Base-by-base conservation (phyloP, 2,329 filamentous ascomycete genomes). In the Zopfia rhizophila region DNA sequence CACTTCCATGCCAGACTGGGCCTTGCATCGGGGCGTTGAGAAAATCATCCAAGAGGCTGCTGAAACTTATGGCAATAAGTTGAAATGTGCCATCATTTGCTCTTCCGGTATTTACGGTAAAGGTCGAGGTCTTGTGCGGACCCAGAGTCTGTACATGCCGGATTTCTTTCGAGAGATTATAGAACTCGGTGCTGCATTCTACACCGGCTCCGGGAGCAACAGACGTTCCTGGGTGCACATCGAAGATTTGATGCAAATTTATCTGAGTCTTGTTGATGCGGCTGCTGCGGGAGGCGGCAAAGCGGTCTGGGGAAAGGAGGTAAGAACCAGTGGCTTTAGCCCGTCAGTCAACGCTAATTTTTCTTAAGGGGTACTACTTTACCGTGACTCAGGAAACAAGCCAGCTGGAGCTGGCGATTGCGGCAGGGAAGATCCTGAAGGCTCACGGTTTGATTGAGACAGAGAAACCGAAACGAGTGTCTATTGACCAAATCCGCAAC, bases 21-120 rank as follows among this genome's bases (percentile, higher is more conserved):
- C 78, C 7, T 65, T 76, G 22, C 87, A 90, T 69, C 80, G 85
- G 8, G 74, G 83, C 57, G 80, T 88, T 4, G 87, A 91, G 66
- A 80, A 82, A 62, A 75, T 88, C 19, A 80, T 89, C n/a, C 69
- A 85, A 0, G 69, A 66, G 0, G 72, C 76, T 3, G 76, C 74
- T 1, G 65, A 69, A 1, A 74, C 2, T 62, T 73, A 36, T 68
- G 61, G 7, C 74, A 59, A 72, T 27, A 61, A 60, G 0, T 72
- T 83, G 8, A 38, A 41, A 14, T 45, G 45, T 3, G 57, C 57
- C 7, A 78, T 87, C 17, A 73, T 87, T 1, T 85, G 81, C 53
- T 83, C 84, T 7, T 82, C 83, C 0, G 80, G 78, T 1, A 86
- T 87, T 48, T 87, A 86, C 52, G 83, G 61, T 4, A 32, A 57